Evolutionary conservation across 176 grass and related monocot genomes (phyloP).

Genomic region (Tuctoria greenei): DNA sequence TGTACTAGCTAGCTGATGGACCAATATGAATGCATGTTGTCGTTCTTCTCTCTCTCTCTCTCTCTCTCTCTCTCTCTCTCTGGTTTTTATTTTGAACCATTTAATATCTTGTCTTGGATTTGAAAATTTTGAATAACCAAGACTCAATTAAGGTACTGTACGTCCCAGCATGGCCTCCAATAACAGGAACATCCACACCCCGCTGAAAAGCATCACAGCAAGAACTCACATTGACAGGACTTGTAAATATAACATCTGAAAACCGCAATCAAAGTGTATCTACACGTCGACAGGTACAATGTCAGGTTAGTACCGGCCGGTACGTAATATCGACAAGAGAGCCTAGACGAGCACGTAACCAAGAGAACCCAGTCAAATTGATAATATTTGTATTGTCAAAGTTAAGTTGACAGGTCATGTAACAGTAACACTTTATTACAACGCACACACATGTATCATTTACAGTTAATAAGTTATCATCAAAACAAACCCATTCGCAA

Average conservation of each 20-base stretch:
- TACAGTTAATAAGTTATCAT: not conserved
- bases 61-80: no score
- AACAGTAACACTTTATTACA: not conserved
- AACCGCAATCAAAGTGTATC: not conserved
- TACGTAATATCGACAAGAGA: constrained; percentile 92
- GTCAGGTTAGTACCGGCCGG: constrained; percentile 41
- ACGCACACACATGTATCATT: not conserved
- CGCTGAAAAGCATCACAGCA: constrained; percentile 42
- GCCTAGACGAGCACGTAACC: constrained; percentile 42
- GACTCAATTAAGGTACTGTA: no score
- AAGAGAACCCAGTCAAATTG: not conserved
- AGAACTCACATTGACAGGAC: not conserved
- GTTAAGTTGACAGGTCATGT: not conserved
- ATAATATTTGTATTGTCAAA: not conserved
- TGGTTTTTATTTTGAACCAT: no score
- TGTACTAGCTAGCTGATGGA: no score
- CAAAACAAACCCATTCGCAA: not conserved
- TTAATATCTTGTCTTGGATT: no score
- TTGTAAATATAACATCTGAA: not conserved
- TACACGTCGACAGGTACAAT: not conserved
- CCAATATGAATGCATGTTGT: no score
- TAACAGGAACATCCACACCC: constrained; percentile 74
- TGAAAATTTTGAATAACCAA: no score
- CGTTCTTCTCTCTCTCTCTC: no score
- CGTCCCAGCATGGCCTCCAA: constrained; percentile 86